A percentile compares a stretch with the other conserved stretches of the same genome.
phyloP scores from a whole-genome alignment of 1,139 yeast genomes.

The Lodderomyces pseudojiufengensis region DNA sequence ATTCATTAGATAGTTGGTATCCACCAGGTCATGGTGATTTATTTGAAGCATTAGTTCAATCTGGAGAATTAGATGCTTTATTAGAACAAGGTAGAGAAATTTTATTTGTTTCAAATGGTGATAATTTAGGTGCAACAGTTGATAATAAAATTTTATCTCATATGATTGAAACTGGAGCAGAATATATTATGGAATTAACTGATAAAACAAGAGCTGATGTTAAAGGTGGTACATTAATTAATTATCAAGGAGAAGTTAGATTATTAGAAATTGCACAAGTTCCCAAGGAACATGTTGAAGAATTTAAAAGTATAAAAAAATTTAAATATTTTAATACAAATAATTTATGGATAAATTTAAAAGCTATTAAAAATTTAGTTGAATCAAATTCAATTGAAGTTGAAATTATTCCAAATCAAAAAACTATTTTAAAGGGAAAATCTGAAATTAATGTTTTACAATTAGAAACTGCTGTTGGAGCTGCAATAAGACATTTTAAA shows the following conservation, averaged over 20 bases:
- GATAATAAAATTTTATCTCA: conserved; percentile 87
- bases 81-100: conserved; percentile 93
- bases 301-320: conserved; percentile 94
- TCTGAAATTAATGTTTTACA: conserved; percentile 83
- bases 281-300: conserved; percentile 98
- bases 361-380: conserved; percentile 88
- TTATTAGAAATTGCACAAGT: conserved; percentile 97
- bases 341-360: conserved; percentile 94
- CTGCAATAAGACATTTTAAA: conserved; percentile 93
- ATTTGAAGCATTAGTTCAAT: conserved; percentile 82
- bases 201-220: conserved; percentile 99
- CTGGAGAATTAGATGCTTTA: conserved; percentile 89
- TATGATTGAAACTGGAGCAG: conserved; percentile 88
- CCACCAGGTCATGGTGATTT: conserved; percentile 99
- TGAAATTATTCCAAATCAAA: conserved; percentile 94
- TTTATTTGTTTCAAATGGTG: conserved; percentile 95
- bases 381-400: conserved; percentile 79
- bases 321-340: conserved; percentile 97
- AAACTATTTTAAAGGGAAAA: conserved; percentile 74
- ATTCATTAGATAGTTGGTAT: conserved; percentile 85
- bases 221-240: conserved; percentile 97
- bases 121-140: conserved; percentile 97
- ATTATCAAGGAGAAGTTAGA: conserved; percentile 92
- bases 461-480: conserved; percentile 98
- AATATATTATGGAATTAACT: conserved; percentile 96